Conservation (phyloP, 1,284 basidiomycete species). For the Puccinia triticina region DNA sequence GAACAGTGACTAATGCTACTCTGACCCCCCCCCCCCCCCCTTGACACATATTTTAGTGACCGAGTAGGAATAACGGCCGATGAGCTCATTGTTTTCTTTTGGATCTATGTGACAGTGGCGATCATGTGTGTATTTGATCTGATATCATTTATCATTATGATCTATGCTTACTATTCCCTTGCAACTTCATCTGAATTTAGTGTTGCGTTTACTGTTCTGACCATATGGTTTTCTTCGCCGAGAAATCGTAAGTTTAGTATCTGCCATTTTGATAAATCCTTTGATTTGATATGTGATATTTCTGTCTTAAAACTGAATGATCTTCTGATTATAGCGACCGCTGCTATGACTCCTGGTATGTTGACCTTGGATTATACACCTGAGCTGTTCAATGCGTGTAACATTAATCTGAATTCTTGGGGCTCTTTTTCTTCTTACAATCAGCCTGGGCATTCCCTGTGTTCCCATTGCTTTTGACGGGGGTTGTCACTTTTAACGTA, state of each 20-base stretch:
- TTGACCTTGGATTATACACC: neutral
- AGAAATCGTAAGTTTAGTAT: constrained; percentile 33
- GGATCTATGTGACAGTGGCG: constrained; percentile 29
- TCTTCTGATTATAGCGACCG: constrained; percentile 21
- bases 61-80: constrained; percentile 24
- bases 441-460: constrained; percentile 45
- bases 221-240: constrained; percentile 45
- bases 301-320: neutral
- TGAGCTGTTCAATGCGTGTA: neutral
- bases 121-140: constrained; percentile 13
- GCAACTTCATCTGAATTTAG: neutral
- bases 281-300: neutral
- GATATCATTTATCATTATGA: too few species aligned
- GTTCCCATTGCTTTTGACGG: constrained; percentile 43
- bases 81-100: constrained; percentile 39
- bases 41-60: neutral
- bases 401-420: neutral
- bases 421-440: neutral
- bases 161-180: neutral
- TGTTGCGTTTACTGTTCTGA: constrained; percentile 34
- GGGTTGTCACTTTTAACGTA: constrained; percentile 32
- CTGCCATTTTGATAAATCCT: neutral
- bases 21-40: neutral
- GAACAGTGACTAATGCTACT: neutral
- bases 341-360: constrained; percentile 39